These are phyloP conservation scores for Pestalotiopsis sp. DNA, from an alignment of 2,329 filamentous ascomycete genomes.

Conservation along the genomic window DNA sequence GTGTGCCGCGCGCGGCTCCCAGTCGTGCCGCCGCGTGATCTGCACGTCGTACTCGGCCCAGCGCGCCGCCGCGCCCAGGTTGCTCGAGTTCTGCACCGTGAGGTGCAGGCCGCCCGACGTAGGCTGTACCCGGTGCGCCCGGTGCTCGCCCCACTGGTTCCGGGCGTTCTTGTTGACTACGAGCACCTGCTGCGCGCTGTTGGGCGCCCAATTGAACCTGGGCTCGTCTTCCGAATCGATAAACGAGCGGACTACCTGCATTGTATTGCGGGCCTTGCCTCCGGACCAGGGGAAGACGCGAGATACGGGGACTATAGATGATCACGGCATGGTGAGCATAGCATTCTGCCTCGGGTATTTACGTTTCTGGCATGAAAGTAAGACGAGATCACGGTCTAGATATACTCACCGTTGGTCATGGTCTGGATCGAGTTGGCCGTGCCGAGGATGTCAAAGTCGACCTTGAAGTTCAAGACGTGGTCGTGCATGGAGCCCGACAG, in stretches of 20 bases:
- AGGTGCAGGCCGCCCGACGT: conserved; percentile 42
- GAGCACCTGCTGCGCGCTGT: conserved; percentile 47
- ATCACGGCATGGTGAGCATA: neutral
- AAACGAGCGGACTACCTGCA: conserved; percentile 44
- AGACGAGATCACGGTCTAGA: too few relatives aligned
- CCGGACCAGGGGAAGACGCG: conserved; percentile 51
- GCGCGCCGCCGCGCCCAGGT: conserved; percentile 44
- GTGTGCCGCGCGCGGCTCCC: conserved; percentile 48
- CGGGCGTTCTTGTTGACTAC: conserved; percentile 52
- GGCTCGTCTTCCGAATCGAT: conserved; percentile 44
- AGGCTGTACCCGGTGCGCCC: conserved; percentile 53
- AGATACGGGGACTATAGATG: conserved; percentile 27
- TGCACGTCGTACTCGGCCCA: conserved; percentile 56
- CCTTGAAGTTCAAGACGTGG: conserved; percentile 58
- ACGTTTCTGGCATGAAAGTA: too few relatives aligned
- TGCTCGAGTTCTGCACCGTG: conserved; percentile 50
- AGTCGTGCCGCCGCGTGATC: conserved; percentile 53
- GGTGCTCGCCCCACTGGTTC: conserved; percentile 53
- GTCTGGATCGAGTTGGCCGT: conserved; percentile 46
- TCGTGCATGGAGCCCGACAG: conserved; percentile 55
- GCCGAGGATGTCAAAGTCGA: conserved; percentile 54
- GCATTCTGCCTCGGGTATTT: too few relatives aligned
- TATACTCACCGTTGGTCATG: conserved; percentile 26
- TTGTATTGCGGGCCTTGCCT: conserved; percentile 49
- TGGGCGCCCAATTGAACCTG: conserved; percentile 50